phyloP scores from a whole-genome alignment of 192 early-diverging fungal species.

The Diversispora epigaea region DNA sequence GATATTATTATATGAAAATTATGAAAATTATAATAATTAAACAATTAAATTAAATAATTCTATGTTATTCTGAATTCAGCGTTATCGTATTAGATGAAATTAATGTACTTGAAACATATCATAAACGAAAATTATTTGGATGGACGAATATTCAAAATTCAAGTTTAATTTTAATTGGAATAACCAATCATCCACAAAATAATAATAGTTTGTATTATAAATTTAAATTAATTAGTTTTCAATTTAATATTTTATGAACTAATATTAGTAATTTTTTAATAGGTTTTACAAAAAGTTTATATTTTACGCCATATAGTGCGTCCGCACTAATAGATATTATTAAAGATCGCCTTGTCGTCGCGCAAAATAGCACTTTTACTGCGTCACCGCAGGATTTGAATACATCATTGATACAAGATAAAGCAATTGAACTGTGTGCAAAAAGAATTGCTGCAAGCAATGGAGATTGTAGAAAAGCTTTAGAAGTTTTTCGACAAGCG shows the following conservation, averaged over 20 bases:
- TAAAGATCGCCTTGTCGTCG: slow-evolving; percentile 68
- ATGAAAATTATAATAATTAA: not conserved
- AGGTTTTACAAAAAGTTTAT: slow-evolving; percentile 73
- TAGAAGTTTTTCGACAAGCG: slow-evolving; percentile 83
- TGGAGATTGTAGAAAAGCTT: slow-evolving; percentile 77
- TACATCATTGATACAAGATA: slow-evolving; percentile 69
- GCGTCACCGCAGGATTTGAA: not conserved
- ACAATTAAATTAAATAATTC: not conserved
- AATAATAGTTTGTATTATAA: slow-evolving; percentile 63
- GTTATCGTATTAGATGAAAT: slow-evolving; percentile 92
- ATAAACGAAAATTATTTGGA: slow-evolving; percentile 84
- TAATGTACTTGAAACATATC: slow-evolving; percentile 77
- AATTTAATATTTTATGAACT: not conserved
- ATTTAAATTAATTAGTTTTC: not conserved
- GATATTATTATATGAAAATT: not conserved
- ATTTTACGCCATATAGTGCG: slow-evolving; percentile 87
- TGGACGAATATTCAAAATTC: slow-evolving; percentile 63
- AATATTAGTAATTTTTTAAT: not conserved
- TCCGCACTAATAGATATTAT: slow-evolving; percentile 87
- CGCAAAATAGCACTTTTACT: not conserved
- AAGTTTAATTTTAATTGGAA: slow-evolving; percentile 79
- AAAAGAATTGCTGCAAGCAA: slow-evolving; percentile 85
- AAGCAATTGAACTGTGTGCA: slow-evolving; percentile 89
- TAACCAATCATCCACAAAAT: slow-evolving; percentile 88
- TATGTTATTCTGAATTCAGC: slow-evolving; percentile 39